A percentile compares a stretch with the other conserved stretches of the same genome.
Evolutionary conservation across 2,329 filamentous ascomycete genomes (phyloP).

Genomic region (Cytospora piceae): DNA sequence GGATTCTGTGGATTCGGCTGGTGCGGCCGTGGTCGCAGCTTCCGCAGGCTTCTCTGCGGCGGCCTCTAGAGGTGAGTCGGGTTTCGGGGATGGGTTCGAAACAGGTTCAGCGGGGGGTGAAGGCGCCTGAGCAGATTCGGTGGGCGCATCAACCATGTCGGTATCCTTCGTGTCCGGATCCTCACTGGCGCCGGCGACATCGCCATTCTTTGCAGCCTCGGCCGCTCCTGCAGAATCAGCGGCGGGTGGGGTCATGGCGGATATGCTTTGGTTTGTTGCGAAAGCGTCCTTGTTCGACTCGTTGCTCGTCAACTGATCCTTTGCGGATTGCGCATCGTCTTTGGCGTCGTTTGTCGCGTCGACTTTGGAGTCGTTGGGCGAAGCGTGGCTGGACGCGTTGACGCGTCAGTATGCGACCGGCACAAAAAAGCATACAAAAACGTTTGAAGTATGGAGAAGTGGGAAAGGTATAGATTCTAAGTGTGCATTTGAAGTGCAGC

Average conservation of each 20-base stretch:
- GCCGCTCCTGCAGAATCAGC: slow-evolving; percentile 21
- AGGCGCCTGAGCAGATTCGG: slow-evolving; percentile 29
- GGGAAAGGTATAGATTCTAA: neutral
- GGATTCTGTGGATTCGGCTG: slow-evolving; percentile 6
- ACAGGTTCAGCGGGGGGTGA: slow-evolving; percentile 25
- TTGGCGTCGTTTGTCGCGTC: slow-evolving; percentile 23
- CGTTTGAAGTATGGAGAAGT: neutral
- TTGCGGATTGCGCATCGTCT: slow-evolving; percentile 10
- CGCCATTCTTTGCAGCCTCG: slow-evolving; percentile 16
- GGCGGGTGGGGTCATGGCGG: slow-evolving; percentile 22
- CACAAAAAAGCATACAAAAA: neutral
- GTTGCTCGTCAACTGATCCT: slow-evolving; percentile 23
- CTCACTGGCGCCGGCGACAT: slow-evolving; percentile 20
- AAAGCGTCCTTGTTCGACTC: slow-evolving; percentile 36
- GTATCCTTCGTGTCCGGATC: slow-evolving; percentile 32
- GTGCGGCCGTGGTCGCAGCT: slow-evolving; percentile 1
- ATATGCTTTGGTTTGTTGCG: slow-evolving; percentile 36
- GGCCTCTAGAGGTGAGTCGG: slow-evolving; percentile 6
- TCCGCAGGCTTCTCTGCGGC: slow-evolving; percentile 3
- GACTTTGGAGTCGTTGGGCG: slow-evolving; percentile 25
- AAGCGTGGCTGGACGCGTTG: slow-evolving; percentile 30
- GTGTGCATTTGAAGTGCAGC: neutral
- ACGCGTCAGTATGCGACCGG: slow-evolving; percentile 20
- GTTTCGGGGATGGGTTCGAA: slow-evolving; percentile 3
- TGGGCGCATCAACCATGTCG: slow-evolving; percentile 40